phyloP scores from a whole-genome alignment of 768 basidiomycete species.

The Leccinum variicolor region DNA sequence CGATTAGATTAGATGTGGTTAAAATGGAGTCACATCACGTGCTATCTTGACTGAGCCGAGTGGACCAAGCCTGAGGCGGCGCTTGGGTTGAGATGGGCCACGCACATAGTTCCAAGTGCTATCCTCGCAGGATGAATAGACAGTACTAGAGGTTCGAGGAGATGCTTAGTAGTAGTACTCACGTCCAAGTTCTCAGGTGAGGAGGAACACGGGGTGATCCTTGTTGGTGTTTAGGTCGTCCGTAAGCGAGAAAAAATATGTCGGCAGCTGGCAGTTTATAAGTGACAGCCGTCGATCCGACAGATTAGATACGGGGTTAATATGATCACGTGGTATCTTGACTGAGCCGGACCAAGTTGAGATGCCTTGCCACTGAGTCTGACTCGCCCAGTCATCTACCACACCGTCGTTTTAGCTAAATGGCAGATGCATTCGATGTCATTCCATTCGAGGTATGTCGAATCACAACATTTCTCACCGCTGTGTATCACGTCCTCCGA shows the following conservation, averaged over 20 bases:
- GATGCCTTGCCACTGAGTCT: not conserved
- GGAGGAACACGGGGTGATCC: too few relatives aligned
- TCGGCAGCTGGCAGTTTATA: not conserved
- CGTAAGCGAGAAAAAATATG: not conserved
- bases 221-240: not conserved
- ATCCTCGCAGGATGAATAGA: not conserved
- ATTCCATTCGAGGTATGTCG: constrained; percentile 75
- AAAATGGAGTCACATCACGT: constrained; percentile 18
- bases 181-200: too few relatives aligned
- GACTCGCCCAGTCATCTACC: not conserved
- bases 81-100: constrained; percentile 39
- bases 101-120: constrained; percentile 60
- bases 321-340: constrained; percentile 23
- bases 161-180: not conserved
- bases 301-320: constrained; percentile 12
- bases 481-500: constrained; percentile 2
- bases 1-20: constrained; percentile 15
- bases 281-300: not conserved
- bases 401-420: constrained; percentile 1
- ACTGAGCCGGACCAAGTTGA: constrained; percentile 14
- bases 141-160: too few relatives aligned
- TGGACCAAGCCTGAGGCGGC: constrained; percentile 12
- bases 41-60: constrained; percentile 10
- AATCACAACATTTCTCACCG: not conserved
- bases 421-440: constrained; percentile 80